phyloP scores from a whole-genome alignment of 176 grass and related monocot genomes.

The Otatea glauca region DNA sequence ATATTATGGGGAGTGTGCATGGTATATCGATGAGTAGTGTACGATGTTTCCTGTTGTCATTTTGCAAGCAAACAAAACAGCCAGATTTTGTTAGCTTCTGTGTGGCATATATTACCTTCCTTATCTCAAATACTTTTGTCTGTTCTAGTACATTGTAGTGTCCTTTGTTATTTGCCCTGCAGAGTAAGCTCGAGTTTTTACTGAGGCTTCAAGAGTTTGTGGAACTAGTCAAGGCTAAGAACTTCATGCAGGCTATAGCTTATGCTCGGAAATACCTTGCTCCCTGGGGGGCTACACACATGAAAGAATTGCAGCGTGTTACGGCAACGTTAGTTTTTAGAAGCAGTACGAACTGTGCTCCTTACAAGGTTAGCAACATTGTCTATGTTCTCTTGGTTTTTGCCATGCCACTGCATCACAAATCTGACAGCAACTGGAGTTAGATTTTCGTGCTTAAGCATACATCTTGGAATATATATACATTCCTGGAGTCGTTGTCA shows the following conservation, averaged over 20 bases:
- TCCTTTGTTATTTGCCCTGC: conserved; percentile 44
- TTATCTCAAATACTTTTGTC: conserved; percentile 4
- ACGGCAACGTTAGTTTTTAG: conserved; percentile 81
- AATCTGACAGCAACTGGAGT: conserved; percentile 13
- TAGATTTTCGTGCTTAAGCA: conserved; percentile 4
- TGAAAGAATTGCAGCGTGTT: conserved; percentile 87
- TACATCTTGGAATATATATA: conserved; percentile 13
- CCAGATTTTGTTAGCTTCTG: conserved; percentile 25
- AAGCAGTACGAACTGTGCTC: conserved; percentile 71
- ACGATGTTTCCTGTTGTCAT: conserved; percentile 7
- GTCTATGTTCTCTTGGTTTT: conserved; percentile 39
- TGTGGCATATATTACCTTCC: background rate
- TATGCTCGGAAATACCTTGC: conserved; percentile 97
- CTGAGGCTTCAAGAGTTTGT: conserved; percentile 98
- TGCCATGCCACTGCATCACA: background rate
- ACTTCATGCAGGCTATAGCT: conserved; percentile 71
- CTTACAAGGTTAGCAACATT: conserved; percentile 72
- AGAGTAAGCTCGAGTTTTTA: conserved; percentile 97
- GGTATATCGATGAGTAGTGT: background rate
- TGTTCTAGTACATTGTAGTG: background rate
- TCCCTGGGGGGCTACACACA: conserved; percentile 77
- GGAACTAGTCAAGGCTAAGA: conserved; percentile 80
- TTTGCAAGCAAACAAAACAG: conserved; percentile 31
- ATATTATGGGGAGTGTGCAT: background rate
- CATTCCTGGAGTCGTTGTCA: background rate